These are phyloP conservation scores for Gloeophyllum trabeum DNA, from an alignment of 768 basidiomycete species.

Conservation along the genomic window DNA sequence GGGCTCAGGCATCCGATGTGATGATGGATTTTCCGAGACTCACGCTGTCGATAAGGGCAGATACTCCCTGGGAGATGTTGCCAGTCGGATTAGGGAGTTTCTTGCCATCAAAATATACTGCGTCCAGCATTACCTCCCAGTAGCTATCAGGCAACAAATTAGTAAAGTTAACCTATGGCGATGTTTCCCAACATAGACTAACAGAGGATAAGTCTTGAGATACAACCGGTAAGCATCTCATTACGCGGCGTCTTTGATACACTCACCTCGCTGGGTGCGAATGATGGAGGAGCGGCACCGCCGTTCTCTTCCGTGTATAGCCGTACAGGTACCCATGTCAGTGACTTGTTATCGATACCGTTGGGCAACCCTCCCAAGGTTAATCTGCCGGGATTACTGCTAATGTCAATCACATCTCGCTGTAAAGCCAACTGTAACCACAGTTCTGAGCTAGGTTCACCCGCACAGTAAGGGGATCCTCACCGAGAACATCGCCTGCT, in stretches of 20 bases:
- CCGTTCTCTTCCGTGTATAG: slow-evolving; percentile 37
- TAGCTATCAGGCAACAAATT: slow-evolving; percentile 36
- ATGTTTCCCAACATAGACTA: too few relatives aligned
- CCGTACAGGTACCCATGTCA: slow-evolving; percentile 61
- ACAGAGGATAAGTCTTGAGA: too few relatives aligned
- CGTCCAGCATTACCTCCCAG: slow-evolving; percentile 67
- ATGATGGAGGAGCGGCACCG: slow-evolving; percentile 41
- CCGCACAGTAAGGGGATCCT: too few relatives aligned
- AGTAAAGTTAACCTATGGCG: too few relatives aligned
- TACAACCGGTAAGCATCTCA: too few relatives aligned
- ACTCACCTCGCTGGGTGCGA: slow-evolving; percentile 53
- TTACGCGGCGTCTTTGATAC: too few relatives aligned
- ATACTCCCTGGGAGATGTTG: slow-evolving; percentile 37
- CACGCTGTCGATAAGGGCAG: slow-evolving; percentile 67
- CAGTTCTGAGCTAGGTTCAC: too few relatives aligned
- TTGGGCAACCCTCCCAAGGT: slow-evolving; percentile 56
- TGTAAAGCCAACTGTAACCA: too few relatives aligned
- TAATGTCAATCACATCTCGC: slow-evolving; percentile 52
- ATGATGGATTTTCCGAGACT: slow-evolving; percentile 10
- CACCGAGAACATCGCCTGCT: slow-evolving; percentile 33
- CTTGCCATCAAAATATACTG: slow-evolving; percentile 59
- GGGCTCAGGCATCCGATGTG: not conserved
- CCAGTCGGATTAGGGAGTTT: slow-evolving; percentile 33
- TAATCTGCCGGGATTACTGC: slow-evolving; percentile 53
- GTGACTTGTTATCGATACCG: slow-evolving; percentile 29